Evolutionary conservation across 2,329 filamentous ascomycete genomes (phyloP).

Genomic region (Dothideomycetidae sp.): DNA sequence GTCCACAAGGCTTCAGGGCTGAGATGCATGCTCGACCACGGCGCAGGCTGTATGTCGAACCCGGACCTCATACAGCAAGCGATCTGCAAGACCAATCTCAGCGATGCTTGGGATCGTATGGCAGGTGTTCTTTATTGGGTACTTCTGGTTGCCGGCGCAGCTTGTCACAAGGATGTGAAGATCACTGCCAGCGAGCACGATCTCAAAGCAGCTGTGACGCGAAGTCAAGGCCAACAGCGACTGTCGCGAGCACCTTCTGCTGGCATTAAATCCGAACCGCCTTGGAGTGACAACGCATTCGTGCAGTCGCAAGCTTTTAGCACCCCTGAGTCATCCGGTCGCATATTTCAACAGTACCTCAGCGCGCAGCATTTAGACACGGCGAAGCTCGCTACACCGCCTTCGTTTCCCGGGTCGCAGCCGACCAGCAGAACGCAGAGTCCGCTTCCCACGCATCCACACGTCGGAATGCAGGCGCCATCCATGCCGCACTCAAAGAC

Average conservation of each 20-base stretch:
- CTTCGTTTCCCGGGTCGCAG: neutral
- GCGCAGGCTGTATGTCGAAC: conserved; percentile 3
- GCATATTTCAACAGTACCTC: neutral
- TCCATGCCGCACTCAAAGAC: neutral
- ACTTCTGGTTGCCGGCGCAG: conserved; percentile 19
- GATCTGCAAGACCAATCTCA: conserved; percentile 17
- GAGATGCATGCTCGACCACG: neutral
- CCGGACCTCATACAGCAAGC: conserved; percentile 15
- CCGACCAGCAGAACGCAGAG: neutral
- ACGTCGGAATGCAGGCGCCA: too few relatives aligned
- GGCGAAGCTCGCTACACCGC: neutral
- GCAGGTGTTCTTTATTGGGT: conserved; percentile 23
- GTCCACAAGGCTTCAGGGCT: conserved; percentile 14
- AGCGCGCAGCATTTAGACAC: neutral
- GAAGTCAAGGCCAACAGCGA: neutral
- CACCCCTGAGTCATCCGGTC: conserved; percentile 1
- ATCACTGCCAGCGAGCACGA: neutral
- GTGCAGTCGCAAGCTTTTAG: conserved; percentile 1
- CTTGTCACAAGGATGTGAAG: conserved; percentile 15
- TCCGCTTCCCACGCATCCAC: too few relatives aligned
- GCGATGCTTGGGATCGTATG: conserved; percentile 21
- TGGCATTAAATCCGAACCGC: neutral
- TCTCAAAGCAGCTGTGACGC: neutral
- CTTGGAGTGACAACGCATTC: neutral
- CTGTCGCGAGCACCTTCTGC: neutral